Conservation (phyloP, 805 yeast genomes). For the Ogataea kodamae region DNA sequence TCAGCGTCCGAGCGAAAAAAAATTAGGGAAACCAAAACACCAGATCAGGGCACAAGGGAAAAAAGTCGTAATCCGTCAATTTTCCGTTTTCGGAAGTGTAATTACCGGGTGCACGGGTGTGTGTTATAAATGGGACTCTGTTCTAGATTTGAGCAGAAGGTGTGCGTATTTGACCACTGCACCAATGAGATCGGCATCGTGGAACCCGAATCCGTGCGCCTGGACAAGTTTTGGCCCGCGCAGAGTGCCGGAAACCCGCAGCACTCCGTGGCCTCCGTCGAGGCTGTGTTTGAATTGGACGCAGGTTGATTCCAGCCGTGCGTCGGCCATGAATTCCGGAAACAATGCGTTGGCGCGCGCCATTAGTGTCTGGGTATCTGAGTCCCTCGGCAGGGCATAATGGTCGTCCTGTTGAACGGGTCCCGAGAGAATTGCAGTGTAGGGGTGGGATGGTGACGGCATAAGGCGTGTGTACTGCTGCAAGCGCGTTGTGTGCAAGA, state of each 20-base stretch:
- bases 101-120: conserved; percentile 19
- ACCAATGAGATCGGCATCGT: conserved; percentile 16
- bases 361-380: conserved; percentile 20
- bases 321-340: conserved; percentile 14
- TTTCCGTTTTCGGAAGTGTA: conserved; percentile 17
- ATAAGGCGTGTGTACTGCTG: conserved; percentile 20
- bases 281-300: conserved; percentile 16
- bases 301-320: conserved; percentile 7
- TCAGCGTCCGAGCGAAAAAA: conserved; percentile 3
- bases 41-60: too few relatives aligned
- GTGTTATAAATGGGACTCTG: conserved; percentile 6
- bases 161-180: conserved; percentile 13
- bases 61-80: conserved; percentile 18
- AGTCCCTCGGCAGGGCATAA: conserved; percentile 20
- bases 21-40: conserved; percentile 5
- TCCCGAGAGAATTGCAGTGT: conserved; percentile 16
- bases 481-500: conserved; percentile 14
- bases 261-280: conserved; percentile 11
- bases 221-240: conserved; percentile 8
- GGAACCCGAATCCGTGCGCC: conserved; percentile 18
- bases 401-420: conserved; percentile 23
- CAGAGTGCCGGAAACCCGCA: conserved; percentile 7
- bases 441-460: conserved; percentile 13
- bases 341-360: conserved; percentile 14
- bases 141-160: conserved; percentile 5